phyloP scores from a whole-genome alignment of 163 green algal species.

The Chloromonas sp. region DNA sequence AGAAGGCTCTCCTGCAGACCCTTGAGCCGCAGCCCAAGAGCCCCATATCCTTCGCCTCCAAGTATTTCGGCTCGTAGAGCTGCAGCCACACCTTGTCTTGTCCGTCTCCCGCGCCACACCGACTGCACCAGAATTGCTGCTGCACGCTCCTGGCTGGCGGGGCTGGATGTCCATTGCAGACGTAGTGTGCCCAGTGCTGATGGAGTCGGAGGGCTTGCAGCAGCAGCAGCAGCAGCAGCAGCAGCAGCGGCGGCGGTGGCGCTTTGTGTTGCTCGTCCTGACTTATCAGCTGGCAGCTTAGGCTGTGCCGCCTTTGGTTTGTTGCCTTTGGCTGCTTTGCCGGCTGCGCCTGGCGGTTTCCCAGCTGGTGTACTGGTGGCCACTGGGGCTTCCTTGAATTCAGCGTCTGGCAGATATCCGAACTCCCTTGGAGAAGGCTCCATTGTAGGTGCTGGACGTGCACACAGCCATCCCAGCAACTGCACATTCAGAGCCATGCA shows the following conservation, averaged over 20 bases:
- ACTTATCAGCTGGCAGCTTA: background rate
- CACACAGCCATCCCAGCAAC: background rate
- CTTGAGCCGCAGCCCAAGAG: background rate
- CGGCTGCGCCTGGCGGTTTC: too few species aligned
- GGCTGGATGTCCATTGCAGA: background rate
- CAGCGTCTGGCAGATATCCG: too few species aligned
- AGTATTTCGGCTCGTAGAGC: background rate
- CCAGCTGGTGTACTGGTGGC: too few species aligned
- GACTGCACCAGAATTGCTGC: background rate
- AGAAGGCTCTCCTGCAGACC: background rate
- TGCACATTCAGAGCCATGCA: background rate
- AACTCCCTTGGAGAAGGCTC: background rate
- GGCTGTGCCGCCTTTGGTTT: background rate
- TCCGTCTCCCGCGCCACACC: background rate
- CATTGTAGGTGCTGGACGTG: background rate
- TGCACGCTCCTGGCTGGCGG: background rate
- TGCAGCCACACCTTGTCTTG: background rate
- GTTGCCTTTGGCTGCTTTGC: background rate
- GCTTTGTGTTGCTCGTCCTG: too few species aligned
- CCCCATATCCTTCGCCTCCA: background rate
- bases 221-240: too few species aligned
- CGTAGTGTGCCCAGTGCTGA: background rate
- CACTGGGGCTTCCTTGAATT: too few species aligned
- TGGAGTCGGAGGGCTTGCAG: background rate
- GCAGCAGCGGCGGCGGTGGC: too few species aligned